These are phyloP conservation scores for Triticum urartu DNA, from an alignment of 176 grass and related monocot genomes.

Conservation along the genomic window DNA sequence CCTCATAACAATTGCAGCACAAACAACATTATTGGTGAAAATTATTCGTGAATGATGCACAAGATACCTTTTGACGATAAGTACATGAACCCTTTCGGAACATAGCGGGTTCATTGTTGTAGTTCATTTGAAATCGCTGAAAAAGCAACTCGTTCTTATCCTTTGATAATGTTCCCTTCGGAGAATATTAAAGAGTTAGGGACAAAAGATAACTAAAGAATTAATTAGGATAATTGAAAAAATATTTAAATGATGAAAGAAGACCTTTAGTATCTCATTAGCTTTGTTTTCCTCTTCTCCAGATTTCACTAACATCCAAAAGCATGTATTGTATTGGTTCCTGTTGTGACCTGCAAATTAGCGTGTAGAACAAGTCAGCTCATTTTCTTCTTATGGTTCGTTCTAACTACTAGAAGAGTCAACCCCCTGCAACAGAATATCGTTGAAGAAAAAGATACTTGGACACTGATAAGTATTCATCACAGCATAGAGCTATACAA, in stretches of 20 bases:
- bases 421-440: conserved; percentile 5
- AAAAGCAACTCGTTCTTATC: conserved; percentile 94
- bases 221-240: conserved; percentile 7
- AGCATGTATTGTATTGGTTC: conserved; percentile 88
- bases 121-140: conserved; percentile 83
- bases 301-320: conserved; percentile 90
- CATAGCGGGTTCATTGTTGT: conserved; percentile 67
- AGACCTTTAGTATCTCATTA: conserved; percentile 71
- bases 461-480: neutral
- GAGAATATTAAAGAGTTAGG: conserved; percentile 13
- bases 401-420: neutral
- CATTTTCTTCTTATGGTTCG: neutral
- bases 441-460: neutral
- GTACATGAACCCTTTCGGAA: conserved; percentile 79
- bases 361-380: conserved; percentile 5
- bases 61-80: conserved; percentile 50
- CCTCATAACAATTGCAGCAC: neutral
- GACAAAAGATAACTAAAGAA: conserved; percentile 10
- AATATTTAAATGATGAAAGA: conserved; percentile 18
- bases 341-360: conserved; percentile 61
- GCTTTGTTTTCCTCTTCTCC: conserved; percentile 72
- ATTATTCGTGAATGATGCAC: neutral
- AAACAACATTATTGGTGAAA: neutral
- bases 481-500: conserved; percentile 1
- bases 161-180: conserved; percentile 76